Evolutionary conservation across 768 basidiomycete species (phyloP).

Genomic region (Boletales sp.): DNA sequence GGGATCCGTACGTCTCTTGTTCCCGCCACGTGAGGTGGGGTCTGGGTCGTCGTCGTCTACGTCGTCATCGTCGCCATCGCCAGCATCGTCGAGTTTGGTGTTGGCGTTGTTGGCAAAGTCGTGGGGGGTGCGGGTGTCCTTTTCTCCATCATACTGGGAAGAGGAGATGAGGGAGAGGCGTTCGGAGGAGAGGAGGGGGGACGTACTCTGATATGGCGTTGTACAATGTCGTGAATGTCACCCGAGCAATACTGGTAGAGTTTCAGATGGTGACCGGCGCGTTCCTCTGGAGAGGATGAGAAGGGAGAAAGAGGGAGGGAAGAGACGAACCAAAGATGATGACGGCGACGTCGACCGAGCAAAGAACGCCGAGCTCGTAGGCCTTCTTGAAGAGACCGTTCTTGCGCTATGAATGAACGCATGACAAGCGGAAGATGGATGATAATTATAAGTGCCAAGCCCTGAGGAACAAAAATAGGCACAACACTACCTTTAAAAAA

Average conservation of each 20-base stretch:
- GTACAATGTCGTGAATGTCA: slow-evolving; percentile 67
- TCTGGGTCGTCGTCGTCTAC: slow-evolving; percentile 32
- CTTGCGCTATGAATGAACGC: slow-evolving; percentile 57
- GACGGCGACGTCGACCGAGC: slow-evolving; percentile 84
- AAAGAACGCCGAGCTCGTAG: slow-evolving; percentile 86
- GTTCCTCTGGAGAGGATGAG: slow-evolving; percentile 53
- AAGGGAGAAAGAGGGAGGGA: slow-evolving; percentile 7
- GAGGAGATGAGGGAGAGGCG: not conserved
- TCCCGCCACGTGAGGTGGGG: slow-evolving; percentile 12
- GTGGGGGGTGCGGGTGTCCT: slow-evolving; percentile 45
- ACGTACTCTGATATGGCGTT: slow-evolving; percentile 57
- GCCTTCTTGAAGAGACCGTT: slow-evolving; percentile 91
- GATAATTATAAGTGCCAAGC: slow-evolving; percentile 39
- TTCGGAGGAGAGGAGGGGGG: slow-evolving; percentile 2
- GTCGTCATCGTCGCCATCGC: slow-evolving; percentile 39
- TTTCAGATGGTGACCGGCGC: slow-evolving; percentile 75
- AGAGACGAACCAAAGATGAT: slow-evolving; percentile 71
- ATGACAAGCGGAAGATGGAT: no score
- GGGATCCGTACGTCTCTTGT: slow-evolving; percentile 22
- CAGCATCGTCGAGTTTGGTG: slow-evolving; percentile 34
- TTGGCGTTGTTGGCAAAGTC: slow-evolving; percentile 43
- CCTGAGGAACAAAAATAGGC: slow-evolving; percentile 57
- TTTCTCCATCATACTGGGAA: slow-evolving; percentile 48
- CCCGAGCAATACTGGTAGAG: slow-evolving; percentile 78
- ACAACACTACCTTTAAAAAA: slow-evolving; percentile 74